phyloP scores from a whole-genome alignment of 208 protist species.

The Trypanosoma congolense region DNA sequence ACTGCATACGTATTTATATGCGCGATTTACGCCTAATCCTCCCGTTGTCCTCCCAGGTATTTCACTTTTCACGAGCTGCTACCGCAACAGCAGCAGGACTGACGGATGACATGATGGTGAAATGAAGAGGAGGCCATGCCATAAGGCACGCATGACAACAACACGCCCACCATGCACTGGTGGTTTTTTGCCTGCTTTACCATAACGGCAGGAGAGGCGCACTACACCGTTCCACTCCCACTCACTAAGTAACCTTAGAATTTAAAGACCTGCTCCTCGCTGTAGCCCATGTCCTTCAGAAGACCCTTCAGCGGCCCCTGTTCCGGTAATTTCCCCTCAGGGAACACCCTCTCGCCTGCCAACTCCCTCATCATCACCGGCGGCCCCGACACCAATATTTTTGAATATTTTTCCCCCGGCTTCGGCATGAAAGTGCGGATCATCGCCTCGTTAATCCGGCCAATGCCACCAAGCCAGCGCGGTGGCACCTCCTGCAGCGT shows the following conservation, averaged over 20 bases:
- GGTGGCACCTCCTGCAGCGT: constrained; percentile 85
- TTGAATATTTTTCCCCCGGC: constrained; percentile 28
- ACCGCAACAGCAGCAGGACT: no score
- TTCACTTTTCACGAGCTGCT: no score
- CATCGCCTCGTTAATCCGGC: constrained; percentile 85
- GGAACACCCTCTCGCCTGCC: constrained; percentile 31
- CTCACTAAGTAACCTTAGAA: constrained; percentile 16
- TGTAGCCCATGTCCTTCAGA: constrained; percentile 49
- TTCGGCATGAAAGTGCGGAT: constrained; percentile 81
- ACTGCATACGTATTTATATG: no score
- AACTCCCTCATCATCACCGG: constrained; percentile 29
- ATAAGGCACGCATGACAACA: no score
- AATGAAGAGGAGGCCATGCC: no score
- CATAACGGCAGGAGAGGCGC: no score
- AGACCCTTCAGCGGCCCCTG: constrained; percentile 31
- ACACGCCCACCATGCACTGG: no score
- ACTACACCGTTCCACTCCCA: background rate
- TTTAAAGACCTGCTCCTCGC: constrained; percentile 47
- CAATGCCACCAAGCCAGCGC: constrained; percentile 86
- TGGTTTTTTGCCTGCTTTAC: no score
- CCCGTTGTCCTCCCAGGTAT: no score
- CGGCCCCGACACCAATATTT: constrained; percentile 35
- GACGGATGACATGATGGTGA: no score
- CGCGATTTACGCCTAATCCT: no score
- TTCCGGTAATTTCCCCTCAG: constrained; percentile 16